Percentiles rank a stretch among this genome's conserved stretches.
Conservation (phyloP, 139 green algal genomes). For the Astrephomene gubernaculifera region DNA sequence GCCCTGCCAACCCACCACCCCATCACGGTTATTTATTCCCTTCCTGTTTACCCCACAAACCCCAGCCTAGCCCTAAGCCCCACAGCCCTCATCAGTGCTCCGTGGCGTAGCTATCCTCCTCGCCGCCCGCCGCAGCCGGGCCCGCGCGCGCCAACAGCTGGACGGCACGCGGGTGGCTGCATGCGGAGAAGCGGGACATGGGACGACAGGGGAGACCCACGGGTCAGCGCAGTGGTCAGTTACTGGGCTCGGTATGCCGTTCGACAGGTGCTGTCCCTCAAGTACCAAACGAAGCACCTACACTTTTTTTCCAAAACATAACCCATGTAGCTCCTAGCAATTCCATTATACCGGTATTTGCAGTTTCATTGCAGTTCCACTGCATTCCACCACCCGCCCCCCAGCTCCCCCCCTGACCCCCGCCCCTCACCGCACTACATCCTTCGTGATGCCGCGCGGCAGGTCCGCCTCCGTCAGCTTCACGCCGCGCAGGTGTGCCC, state of each 20-base stretch:
- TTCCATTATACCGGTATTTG: no score
- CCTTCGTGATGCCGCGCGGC: slow-evolving; percentile 53
- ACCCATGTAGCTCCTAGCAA: no score
- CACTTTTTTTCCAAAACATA: no score
- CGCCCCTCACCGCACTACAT: slow-evolving; percentile 22
- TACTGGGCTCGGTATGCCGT: not conserved
- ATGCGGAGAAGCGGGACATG: not conserved
- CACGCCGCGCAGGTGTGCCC: slow-evolving; percentile 44
- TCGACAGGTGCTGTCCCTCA: no score
- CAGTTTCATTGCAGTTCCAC: no score
- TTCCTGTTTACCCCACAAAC: no score
- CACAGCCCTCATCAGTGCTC: no score
- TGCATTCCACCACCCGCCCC: not conserved
- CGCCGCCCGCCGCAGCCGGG: not conserved
- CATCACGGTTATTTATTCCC: no score
- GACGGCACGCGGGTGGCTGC: slow-evolving; percentile 14
- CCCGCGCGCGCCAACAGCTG: slow-evolving; percentile 7
- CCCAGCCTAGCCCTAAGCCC: no score
- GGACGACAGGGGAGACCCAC: not conserved
- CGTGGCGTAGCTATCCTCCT: not conserved
- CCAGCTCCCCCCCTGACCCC: not conserved
- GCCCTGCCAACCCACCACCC: no score
- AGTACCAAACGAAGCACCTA: no score
- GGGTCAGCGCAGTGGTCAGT: not conserved
- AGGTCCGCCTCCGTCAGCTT: slow-evolving; percentile 58